Evolutionary conservation across 768 basidiomycete genomes (phyloP).

Genomic region (Leucocoprinus leucothites): DNA sequence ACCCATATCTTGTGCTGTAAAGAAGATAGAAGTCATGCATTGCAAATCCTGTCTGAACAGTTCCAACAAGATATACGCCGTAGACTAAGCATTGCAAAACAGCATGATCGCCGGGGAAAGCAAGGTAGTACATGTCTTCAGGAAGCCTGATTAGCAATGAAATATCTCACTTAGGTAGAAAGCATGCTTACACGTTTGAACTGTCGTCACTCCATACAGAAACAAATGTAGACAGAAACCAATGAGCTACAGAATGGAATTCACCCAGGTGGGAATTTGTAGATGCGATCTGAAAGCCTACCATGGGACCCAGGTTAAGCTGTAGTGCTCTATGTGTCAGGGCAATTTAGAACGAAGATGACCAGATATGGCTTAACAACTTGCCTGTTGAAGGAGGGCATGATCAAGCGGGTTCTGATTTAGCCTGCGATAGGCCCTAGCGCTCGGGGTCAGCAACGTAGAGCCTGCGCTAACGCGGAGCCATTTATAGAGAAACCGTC

Average conservation of each 20-base stretch:
- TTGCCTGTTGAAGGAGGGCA: constrained; percentile 5
- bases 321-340: background rate
- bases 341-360: background rate
- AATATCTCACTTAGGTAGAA: background rate
- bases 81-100: constrained; percentile 10
- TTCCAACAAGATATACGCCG: constrained; percentile 2
- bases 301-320: background rate
- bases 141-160: background rate
- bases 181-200: constrained; percentile 1
- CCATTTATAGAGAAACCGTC: background rate
- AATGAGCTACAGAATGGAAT: background rate
- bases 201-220: constrained; percentile 6
- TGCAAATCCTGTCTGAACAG: constrained; percentile 6
- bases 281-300: background rate
- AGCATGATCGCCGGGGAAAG: constrained; percentile 8
- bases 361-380: background rate
- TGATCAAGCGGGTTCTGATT: background rate
- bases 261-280: background rate
- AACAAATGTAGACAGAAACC: constrained; percentile 7
- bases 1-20: constrained; percentile 2
- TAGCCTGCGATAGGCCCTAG: too few species aligned
- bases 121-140: constrained; percentile 13
- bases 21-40: constrained; percentile 3
- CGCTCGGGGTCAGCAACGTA: too few species aligned
- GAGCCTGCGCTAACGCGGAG: too few species aligned